A percentile compares a stretch with the other conserved stretches of the same genome.
phyloP scores from a whole-genome alignment of 2,329 filamentous ascomycete genomes.

The Penicillium sp. region DNA sequence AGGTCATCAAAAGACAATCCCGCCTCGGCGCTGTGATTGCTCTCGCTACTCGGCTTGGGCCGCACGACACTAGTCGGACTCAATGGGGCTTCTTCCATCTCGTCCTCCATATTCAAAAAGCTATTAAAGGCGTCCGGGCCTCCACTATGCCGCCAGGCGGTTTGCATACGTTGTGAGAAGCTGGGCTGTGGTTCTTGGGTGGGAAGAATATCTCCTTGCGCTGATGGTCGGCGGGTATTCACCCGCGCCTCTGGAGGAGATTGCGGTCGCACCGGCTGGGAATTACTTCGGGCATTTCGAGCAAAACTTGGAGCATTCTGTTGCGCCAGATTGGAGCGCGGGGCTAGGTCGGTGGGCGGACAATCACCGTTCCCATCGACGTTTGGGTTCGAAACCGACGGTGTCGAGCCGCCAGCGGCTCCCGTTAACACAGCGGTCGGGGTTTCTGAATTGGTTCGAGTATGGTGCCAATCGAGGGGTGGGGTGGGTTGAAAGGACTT shows the following conservation, averaged over 20 bases:
- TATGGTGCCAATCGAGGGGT: constrained; percentile 62
- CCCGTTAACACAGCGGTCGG: constrained; percentile 55
- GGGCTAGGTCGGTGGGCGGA: constrained; percentile 31
- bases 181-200: constrained; percentile 24
- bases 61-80: constrained; percentile 32
- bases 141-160: constrained; percentile 41
- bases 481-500: constrained; percentile 58
- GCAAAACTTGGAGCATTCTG: constrained; percentile 30
- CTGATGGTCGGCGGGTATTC: constrained; percentile 34
- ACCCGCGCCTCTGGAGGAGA: constrained; percentile 40
- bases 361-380: constrained; percentile 37
- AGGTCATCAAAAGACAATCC: constrained; percentile 62
- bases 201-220: constrained; percentile 29
- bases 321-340: constrained; percentile 39
- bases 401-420: constrained; percentile 43
- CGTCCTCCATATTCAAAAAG: constrained; percentile 46
- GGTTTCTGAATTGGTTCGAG: constrained; percentile 68
- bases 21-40: constrained; percentile 32
- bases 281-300: constrained; percentile 54
- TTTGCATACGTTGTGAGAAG: constrained; percentile 35
- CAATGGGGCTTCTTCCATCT: constrained; percentile 34
- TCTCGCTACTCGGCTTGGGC: constrained; percentile 33
- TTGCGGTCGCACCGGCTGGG: constrained; percentile 49
- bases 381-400: constrained; percentile 33
- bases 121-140: constrained; percentile 44